Percentiles rank a stretch among this genome's conserved stretches.
These are phyloP conservation scores for Purpureocillium takamizusanense DNA, from an alignment of 2,329 filamentous ascomycete species.

Conservation along the genomic window DNA sequence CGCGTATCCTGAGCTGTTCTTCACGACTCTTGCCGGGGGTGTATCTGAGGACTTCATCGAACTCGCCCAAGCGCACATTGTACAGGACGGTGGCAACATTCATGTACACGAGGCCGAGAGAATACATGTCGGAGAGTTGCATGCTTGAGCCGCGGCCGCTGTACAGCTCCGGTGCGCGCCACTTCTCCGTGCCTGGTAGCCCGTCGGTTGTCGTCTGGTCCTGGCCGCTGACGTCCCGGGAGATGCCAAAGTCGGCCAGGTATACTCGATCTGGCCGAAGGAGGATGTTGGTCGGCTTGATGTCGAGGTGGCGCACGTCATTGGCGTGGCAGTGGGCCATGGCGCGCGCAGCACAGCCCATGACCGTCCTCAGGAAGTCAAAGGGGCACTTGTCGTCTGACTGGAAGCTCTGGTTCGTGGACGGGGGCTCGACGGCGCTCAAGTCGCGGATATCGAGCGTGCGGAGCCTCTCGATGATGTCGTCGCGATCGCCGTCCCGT, in stretches of 20 bases:
- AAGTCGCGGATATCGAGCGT: constrained; percentile 28
- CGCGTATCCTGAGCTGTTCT: constrained; percentile 21
- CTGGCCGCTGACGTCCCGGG: constrained; percentile 33
- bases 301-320: constrained; percentile 35
- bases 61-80: constrained; percentile 26
- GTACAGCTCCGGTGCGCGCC: constrained; percentile 35
- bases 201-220: constrained; percentile 35
- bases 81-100: constrained; percentile 35
- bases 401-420: constrained; percentile 11
- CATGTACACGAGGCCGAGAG: constrained; percentile 35
- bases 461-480: constrained; percentile 27
- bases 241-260: constrained; percentile 40
- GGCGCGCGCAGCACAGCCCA: constrained; percentile 35
- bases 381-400: constrained; percentile 23
- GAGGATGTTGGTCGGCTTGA: constrained; percentile 39
- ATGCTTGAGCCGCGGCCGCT: constrained; percentile 28
- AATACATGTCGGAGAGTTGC: constrained; percentile 39
- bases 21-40: constrained; percentile 14
- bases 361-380: constrained; percentile 30
- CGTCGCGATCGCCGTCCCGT: constrained; percentile 28
- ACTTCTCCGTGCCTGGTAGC: constrained; percentile 30
- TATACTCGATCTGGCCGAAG: constrained; percentile 35
- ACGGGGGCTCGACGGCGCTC: constrained; percentile 22
- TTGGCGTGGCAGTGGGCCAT: constrained; percentile 31
- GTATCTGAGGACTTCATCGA: constrained; percentile 27